Evolutionary conservation across 768 basidiomycete genomes (phyloP), one percentile per base, ranked within the genome.

Genomic region (Hemileccinum impolitum): DNA sequence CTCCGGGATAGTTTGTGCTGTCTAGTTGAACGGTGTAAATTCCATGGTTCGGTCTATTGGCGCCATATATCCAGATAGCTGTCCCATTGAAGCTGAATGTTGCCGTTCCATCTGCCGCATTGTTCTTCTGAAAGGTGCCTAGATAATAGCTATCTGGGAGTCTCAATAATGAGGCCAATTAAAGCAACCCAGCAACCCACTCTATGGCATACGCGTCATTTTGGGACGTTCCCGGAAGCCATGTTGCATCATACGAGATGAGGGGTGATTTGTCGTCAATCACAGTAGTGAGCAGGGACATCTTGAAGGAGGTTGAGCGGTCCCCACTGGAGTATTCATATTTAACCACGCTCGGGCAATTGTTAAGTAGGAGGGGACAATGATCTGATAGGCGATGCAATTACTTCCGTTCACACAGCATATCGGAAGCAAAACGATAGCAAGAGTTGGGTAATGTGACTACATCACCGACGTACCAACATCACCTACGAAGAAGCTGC

Each of bases 61-160:
- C 70, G 19, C 80, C 79, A 53, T 70, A 80, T 23, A 81, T 63
- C 61, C 71, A 68, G 15, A 81, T 63, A 4, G 70, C 70, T 9
- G 73, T 75, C 17, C 76, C 79, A 37, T 74, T 74, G 65, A 80
- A 80, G n/a, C 58, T 54, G 55, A 80, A 74, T 0, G 64, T 71
- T 14, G 70, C 72, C 17, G 56, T 63, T 9, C 73, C 74, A 6
- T 65, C 63, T 35, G 51, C 17, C 1, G 32, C 57, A 10, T 56
- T 58, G 7, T 74, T 75, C 19, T 56, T 61, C 52, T 66, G 73
- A 49, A 71, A 75, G 36, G 69, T 73, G 31, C 71, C 70, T 17
- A 67, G 55, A 10, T 70, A 67, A 48, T 74, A 73, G 47, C 72
- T 72, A 14, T 32, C 8, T 26, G 4, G 32, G 9, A 23, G 4